A percentile compares a stretch with the other conserved stretches of the same genome.
Conservation (phyloP, 495 filamentous ascomycete genomes). For the Aspergillus sclerotioniger region DNA sequence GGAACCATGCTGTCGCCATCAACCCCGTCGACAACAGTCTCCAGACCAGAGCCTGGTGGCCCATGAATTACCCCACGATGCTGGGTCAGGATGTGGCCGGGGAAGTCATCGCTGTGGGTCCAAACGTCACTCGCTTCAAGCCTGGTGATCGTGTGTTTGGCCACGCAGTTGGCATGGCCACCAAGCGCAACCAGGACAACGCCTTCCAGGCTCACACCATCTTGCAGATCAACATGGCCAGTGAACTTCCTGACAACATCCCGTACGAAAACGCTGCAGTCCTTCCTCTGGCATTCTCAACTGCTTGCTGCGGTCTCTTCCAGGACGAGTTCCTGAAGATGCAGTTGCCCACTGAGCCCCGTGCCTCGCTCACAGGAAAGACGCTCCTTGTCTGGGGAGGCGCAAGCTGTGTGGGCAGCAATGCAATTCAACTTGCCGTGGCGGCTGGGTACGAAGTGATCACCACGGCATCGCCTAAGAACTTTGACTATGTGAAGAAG, state of each 20-base stretch:
- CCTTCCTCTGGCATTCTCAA: slow-evolving; percentile 47
- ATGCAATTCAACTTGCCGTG: slow-evolving; percentile 59
- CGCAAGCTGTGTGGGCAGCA: slow-evolving; percentile 55
- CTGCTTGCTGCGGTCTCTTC: slow-evolving; percentile 55
- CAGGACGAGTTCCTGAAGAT: slow-evolving; percentile 43
- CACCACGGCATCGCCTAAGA: slow-evolving; percentile 51
- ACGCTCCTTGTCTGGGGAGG: slow-evolving; percentile 60
- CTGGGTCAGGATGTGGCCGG: slow-evolving; percentile 49
- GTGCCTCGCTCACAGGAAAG: slow-evolving; percentile 27
- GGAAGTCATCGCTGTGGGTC: slow-evolving; percentile 33
- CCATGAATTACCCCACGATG: slow-evolving; percentile 24
- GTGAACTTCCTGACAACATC: slow-evolving; percentile 11
- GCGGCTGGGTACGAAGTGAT: slow-evolving; percentile 60
- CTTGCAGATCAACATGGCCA: slow-evolving; percentile 13
- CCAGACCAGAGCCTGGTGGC: slow-evolving; percentile 10
- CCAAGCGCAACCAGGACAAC: slow-evolving; percentile 20
- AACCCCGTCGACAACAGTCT: slow-evolving; percentile 42
- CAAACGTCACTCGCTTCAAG: slow-evolving; percentile 26
- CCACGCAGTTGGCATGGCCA: slow-evolving; percentile 11
- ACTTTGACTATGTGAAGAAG: slow-evolving; percentile 49
- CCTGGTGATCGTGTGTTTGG: slow-evolving; percentile 32
- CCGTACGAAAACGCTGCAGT: slow-evolving; percentile 34
- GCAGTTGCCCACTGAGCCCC: slow-evolving; percentile 28
- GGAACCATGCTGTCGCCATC: slow-evolving; percentile 39
- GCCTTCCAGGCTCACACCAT: slow-evolving; percentile 33